These are phyloP conservation scores for Capronia coronata DNA, from an alignment of 2,329 filamentous ascomycete genomes.

Conservation along the genomic window DNA sequence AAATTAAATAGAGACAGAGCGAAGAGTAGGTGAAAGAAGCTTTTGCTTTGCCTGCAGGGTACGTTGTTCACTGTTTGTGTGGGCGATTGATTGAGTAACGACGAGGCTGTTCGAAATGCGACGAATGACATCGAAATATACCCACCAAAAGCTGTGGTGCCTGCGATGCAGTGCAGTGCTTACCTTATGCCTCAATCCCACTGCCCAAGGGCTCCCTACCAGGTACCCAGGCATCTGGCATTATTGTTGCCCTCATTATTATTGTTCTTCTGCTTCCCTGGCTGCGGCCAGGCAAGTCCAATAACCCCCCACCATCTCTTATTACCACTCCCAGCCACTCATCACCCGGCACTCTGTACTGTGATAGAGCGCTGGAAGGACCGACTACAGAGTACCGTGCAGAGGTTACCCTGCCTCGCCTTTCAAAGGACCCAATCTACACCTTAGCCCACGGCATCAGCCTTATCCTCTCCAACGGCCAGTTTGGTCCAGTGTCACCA, in stretches of 20 bases:
- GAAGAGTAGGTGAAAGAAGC: not conserved
- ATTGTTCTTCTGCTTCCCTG: too few species aligned
- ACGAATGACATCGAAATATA: conserved; percentile 26
- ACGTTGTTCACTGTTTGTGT: conserved; percentile 14
- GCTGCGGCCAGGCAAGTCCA: too few species aligned
- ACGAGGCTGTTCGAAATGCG: conserved; percentile 25
- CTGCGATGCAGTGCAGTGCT: too few species aligned
- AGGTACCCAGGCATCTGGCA: too few species aligned
- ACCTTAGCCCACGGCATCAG: conserved; percentile 10
- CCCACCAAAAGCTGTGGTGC: not conserved
- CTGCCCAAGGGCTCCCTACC: too few species aligned
- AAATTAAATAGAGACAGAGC: not conserved
- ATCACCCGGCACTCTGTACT: too few species aligned
- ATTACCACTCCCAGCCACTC: too few species aligned
- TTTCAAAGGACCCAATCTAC: not conserved
- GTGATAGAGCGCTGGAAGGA: too few species aligned
- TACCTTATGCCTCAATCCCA: too few species aligned
- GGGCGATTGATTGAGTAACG: conserved; percentile 7
- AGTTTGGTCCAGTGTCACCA: not conserved
- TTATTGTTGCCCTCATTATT: too few species aligned
- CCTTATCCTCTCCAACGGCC: conserved; percentile 12
- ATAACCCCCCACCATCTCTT: too few species aligned
- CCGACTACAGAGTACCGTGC: not conserved
- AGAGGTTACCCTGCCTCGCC: not conserved
- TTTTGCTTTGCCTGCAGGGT: conserved; percentile 10